Evolutionary conservation across 2,329 filamentous ascomycete genomes (phyloP), one percentile per base, ranked within the genome.

Genomic region (Coniochaeta ligniaria): DNA sequence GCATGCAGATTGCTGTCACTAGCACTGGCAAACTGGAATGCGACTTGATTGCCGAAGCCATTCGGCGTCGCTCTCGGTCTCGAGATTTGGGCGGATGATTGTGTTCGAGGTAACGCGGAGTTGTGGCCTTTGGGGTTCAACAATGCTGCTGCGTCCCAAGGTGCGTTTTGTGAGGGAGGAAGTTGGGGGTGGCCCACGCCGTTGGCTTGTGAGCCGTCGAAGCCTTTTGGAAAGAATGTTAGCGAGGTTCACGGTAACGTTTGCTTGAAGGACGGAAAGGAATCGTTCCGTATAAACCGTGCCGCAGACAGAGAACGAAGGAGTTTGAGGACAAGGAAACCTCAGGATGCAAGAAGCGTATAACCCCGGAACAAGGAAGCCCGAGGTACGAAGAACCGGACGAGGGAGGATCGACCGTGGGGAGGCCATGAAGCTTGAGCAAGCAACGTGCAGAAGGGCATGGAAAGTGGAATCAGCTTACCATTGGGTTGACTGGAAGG

Each of bases 1-100:
- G 47, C 47, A 28, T 59, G 38, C 57, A 47, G 35, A 50, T 59
- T 59, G 57, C 33, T 47, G 57, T 45, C 38, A 58, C 56, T 68
- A 17, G 74, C 69, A 59, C 65, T 74, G n/a, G 75, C 63, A 62
- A 80, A 79, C 60, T 79, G 74, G 54, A 83, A 77, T 61, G 24
- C 69, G 60, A 47, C 67, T 24, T 43, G 47, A 63, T 47, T 61
- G 66, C 57, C 68, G 61, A 59, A 43, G 22, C 38, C 38, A 36
- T 45, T 58, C 9, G 36, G 22, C 38, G 20, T 70, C 2, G 43
- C 43, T 24, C 43, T 22, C 69, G 22, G 69, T 67, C 17, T 66
- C 67, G 57, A 65, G 57, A 41, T 72, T 57, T 66, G 66, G 57
- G 65, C 68, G 63, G 70, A 59, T 68, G 68, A 62, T 61, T 22